phyloP scores from a whole-genome alignment of 768 basidiomycete genomes.

The Auricularia sp. region DNA sequence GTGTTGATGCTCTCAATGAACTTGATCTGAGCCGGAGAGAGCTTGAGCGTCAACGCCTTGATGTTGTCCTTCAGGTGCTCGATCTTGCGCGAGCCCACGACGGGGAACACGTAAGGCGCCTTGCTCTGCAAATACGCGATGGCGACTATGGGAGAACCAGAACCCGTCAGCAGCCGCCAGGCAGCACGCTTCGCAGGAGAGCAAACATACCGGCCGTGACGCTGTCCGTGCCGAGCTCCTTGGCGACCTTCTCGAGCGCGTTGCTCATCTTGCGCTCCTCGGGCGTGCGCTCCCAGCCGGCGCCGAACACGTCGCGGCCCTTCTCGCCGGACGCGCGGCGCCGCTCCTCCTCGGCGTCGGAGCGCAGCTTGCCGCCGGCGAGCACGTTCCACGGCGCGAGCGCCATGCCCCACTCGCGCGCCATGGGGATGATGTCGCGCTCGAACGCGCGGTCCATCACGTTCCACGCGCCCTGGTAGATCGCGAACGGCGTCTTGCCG shows the following conservation, averaged over 20 bases:
- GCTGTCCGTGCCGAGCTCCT: constrained; percentile 37
- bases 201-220: constrained; percentile 35
- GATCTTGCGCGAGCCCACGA: constrained; percentile 43
- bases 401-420: constrained; percentile 23
- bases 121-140: constrained; percentile 50
- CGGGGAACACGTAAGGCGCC: constrained; percentile 41
- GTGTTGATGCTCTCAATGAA: constrained; percentile 33
- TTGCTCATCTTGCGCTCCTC: constrained; percentile 32
- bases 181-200: background rate
- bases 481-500: constrained; percentile 39
- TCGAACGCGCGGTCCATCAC: constrained; percentile 39
- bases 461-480: constrained; percentile 44
- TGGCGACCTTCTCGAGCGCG: constrained; percentile 42
- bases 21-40: constrained; percentile 36
- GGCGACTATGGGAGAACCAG: constrained; percentile 26
- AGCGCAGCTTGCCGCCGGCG: constrained; percentile 31
- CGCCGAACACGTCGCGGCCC: constrained; percentile 26
- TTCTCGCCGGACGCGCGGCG: constrained; percentile 23
- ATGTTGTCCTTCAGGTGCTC: constrained; percentile 43
- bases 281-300: constrained; percentile 38
- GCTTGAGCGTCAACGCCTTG: constrained; percentile 38
- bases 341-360: constrained; percentile 28
- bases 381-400: constrained; percentile 36
- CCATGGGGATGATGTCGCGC: constrained; percentile 44
- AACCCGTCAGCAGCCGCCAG: background rate